These are phyloP conservation scores for Xylariaceae sp. DNA, from an alignment of 2,329 filamentous ascomycete species.

Conservation along the genomic window DNA sequence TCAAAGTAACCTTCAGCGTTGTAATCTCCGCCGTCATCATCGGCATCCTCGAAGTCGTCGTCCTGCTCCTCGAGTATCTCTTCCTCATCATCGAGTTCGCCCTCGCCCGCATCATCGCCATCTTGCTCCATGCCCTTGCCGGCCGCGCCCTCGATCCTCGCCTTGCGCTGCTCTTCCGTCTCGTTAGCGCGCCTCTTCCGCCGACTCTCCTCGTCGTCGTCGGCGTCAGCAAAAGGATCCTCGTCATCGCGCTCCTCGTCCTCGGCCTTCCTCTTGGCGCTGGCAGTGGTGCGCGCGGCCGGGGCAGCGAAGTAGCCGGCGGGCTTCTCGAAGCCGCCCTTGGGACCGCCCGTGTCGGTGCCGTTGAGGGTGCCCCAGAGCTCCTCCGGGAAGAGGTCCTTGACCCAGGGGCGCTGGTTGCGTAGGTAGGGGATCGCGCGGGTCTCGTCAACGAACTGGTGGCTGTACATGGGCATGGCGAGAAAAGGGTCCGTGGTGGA, in stretches of 20 bases:
- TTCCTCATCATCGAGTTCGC: conserved; percentile 44
- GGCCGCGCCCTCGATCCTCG: conserved; percentile 26
- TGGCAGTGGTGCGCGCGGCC: conserved; percentile 32
- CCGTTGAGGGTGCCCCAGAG: conserved; percentile 52
- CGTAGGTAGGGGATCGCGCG: conserved; percentile 51
- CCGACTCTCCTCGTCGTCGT: conserved; percentile 8
- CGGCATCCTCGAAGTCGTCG: conserved; percentile 44
- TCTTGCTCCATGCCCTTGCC: conserved; percentile 27
- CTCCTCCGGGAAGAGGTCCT: conserved; percentile 52
- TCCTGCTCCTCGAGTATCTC: conserved; percentile 38
- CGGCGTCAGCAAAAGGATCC: conserved; percentile 14
- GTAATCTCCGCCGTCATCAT: conserved; percentile 58
- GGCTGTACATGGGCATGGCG: conserved; percentile 54
- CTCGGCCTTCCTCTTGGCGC: conserved; percentile 39
- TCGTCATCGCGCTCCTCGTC: conserved; percentile 38
- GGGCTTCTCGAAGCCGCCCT: conserved; percentile 27
- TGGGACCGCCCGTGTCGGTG: conserved; percentile 29
- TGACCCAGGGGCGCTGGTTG: conserved; percentile 38
- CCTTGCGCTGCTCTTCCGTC: conserved; percentile 30
- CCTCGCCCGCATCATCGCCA: conserved; percentile 31
- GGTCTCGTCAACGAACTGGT: conserved; percentile 48
- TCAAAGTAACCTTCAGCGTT: conserved; percentile 60
- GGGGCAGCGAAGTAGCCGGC: conserved; percentile 20
- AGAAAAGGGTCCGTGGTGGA: conserved; percentile 55
- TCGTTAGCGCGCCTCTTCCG: conserved; percentile 19